A percentile compares a stretch with the other conserved stretches of the same genome.
phyloP scores from a whole-genome alignment of 805 yeast genomes.

The Teunomyces tritomae region DNA sequence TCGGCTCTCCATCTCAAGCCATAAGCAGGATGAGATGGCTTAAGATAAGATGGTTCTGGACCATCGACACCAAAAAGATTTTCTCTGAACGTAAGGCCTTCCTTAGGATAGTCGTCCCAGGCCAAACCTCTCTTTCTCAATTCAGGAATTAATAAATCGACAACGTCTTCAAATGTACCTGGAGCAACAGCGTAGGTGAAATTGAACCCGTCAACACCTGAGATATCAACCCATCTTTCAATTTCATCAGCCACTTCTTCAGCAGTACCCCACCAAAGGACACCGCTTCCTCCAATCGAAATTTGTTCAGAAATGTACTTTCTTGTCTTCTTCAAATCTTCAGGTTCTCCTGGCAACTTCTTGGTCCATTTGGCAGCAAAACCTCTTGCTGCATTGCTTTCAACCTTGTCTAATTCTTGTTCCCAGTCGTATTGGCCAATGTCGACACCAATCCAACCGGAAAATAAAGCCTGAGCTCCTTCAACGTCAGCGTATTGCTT shows the following conservation, averaged over 20 bases:
- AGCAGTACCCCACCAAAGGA: conserved; percentile 33
- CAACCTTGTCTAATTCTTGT: conserved; percentile 29
- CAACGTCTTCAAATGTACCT: conserved; percentile 35
- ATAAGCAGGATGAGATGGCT: conserved; percentile 4
- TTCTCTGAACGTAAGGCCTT: conserved; percentile 36
- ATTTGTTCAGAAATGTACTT: conserved; percentile 27
- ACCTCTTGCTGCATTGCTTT: conserved; percentile 30
- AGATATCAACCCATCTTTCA: conserved; percentile 35
- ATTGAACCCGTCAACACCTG: conserved; percentile 45
- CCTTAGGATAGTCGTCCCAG: conserved; percentile 35
- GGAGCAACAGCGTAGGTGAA: conserved; percentile 37
- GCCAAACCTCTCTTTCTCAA: conserved; percentile 32
- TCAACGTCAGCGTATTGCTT: conserved; percentile 34
- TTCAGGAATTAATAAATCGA: conserved; percentile 36
- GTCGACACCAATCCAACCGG: conserved; percentile 44
- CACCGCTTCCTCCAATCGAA: conserved; percentile 30
- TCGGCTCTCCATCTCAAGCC: conserved; percentile 5
- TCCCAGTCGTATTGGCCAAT: conserved; percentile 31
- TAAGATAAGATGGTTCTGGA: conserved; percentile 12
- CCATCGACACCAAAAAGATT: conserved; percentile 27
- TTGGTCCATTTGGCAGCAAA: conserved; percentile 34
- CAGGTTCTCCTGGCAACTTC: conserved; percentile 21
- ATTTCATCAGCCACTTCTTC: conserved; percentile 38
- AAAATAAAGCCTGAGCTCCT: conserved; percentile 40
- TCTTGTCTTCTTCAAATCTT: conserved; percentile 18